Conservation (phyloP, 805 yeast species). For the Pichia exigua region DNA sequence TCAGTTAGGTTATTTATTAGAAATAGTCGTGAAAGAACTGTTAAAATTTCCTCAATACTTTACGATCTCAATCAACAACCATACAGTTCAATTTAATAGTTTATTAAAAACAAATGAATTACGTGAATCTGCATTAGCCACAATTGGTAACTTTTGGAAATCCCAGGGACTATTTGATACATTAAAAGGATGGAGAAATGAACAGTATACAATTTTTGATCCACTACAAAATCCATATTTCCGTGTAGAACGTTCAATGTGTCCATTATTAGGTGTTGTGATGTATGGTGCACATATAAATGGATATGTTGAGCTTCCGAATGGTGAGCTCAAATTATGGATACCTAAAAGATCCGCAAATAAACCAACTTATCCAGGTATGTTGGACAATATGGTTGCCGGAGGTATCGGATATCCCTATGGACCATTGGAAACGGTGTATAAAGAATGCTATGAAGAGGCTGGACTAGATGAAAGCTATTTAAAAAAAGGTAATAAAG, state of each 20-base stretch:
- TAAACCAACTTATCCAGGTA: slow-evolving; percentile 85
- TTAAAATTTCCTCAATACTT: slow-evolving; percentile 16
- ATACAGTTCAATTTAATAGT: slow-evolving; percentile 25
- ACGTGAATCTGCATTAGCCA: slow-evolving; percentile 34
- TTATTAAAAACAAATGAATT: slow-evolving; percentile 31
- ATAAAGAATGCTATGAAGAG: slow-evolving; percentile 87
- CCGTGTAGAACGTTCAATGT: slow-evolving; percentile 69
- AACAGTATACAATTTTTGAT: slow-evolving; percentile 64
- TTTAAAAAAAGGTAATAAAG: slow-evolving; percentile 33
- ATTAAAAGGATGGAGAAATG: slow-evolving; percentile 77
- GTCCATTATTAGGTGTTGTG: slow-evolving; percentile 75
- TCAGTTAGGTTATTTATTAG: slow-evolving; percentile 34
- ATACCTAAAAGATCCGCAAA: slow-evolving; percentile 70
- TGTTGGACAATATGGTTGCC: slow-evolving; percentile 89
- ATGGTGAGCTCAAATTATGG: slow-evolving; percentile 58
- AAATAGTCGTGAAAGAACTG: slow-evolving; percentile 27
- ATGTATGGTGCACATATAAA: slow-evolving; percentile 87
- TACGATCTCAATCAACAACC: slow-evolving; percentile 19
- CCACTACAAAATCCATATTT: slow-evolving; percentile 52
- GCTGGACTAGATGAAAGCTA: slow-evolving; percentile 62
- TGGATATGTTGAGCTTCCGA: slow-evolving; percentile 48
- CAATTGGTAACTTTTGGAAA: slow-evolving; percentile 37
- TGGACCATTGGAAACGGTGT: slow-evolving; percentile 64
- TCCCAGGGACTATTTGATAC: slow-evolving; percentile 30
- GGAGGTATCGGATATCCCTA: slow-evolving; percentile 88